Conservation (phyloP, 2,329 filamentous ascomycete species). For the Neonectria coccinea region DNA sequence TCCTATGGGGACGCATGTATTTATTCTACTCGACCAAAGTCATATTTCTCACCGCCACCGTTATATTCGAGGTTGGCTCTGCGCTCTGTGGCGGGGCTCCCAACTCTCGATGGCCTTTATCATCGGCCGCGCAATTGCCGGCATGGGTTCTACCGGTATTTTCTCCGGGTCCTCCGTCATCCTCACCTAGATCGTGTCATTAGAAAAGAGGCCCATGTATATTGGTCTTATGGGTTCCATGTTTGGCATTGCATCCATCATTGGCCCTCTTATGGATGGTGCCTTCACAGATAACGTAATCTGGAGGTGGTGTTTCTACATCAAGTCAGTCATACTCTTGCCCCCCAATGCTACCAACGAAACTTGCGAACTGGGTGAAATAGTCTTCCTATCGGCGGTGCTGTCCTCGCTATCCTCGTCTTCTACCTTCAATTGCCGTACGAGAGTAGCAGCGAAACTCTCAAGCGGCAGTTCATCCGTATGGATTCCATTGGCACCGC, state of each 20-base stretch:
- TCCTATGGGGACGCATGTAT: constrained; percentile 45
- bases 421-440: constrained; percentile 56
- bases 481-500: constrained; percentile 61
- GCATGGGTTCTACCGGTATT: constrained; percentile 52
- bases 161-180: constrained; percentile 48
- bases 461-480: constrained; percentile 53
- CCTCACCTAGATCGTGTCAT: constrained; percentile 22
- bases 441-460: constrained; percentile 46
- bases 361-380: not conserved
- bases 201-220: constrained; percentile 31
- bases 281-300: constrained; percentile 40
- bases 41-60: constrained; percentile 39
- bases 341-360: not conserved
- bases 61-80: constrained; percentile 43
- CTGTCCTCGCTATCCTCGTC: constrained; percentile 58
- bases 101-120: constrained; percentile 51
- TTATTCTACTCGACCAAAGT: constrained; percentile 46
- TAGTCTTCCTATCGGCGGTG: constrained; percentile 54
- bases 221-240: constrained; percentile 52
- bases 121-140: constrained; percentile 53
- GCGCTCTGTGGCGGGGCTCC: constrained; percentile 43
- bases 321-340: constrained; percentile 41
- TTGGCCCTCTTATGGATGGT: constrained; percentile 32
- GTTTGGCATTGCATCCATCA: constrained; percentile 55
- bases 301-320: constrained; percentile 63